Conservation (phyloP, 768 basidiomycete genomes). For the Tephrocybe sp. region DNA sequence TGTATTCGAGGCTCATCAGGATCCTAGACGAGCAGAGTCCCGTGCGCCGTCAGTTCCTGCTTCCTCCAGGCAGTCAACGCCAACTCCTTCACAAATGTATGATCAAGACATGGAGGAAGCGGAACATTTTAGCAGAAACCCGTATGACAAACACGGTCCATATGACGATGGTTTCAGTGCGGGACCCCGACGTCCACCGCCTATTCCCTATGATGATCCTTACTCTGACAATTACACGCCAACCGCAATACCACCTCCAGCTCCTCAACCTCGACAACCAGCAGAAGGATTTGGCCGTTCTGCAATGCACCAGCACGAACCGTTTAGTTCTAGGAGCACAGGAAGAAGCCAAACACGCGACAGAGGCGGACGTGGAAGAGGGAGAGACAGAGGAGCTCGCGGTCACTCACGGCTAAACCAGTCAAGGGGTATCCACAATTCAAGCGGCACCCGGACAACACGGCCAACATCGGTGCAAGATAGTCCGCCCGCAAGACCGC, state of each 20-base stretch:
- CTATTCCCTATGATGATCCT: slow-evolving; percentile 78
- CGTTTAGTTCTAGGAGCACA: slow-evolving; percentile 1
- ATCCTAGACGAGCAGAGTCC: slow-evolving; percentile 49
- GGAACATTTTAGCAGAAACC: slow-evolving; percentile 47
- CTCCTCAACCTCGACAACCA: neutral
- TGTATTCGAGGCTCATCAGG: neutral
- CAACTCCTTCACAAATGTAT: slow-evolving; percentile 49
- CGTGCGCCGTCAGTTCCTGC: slow-evolving; percentile 44
- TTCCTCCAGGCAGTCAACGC: slow-evolving; percentile 56
- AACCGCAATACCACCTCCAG: neutral
- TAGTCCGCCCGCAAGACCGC: slow-evolving; percentile 26
- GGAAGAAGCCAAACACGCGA: slow-evolving; percentile 32
- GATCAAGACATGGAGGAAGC: slow-evolving; percentile 53
- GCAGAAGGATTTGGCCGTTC: neutral
- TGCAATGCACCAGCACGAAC: slow-evolving; percentile 2
- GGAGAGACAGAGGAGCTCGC: slow-evolving; percentile 30
- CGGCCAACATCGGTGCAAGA: slow-evolving; percentile 19
- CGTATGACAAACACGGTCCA: slow-evolving; percentile 64
- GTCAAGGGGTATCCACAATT: slow-evolving; percentile 12
- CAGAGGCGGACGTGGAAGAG: slow-evolving; percentile 33
- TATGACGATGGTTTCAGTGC: slow-evolving; percentile 65
- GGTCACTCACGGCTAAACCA: slow-evolving; percentile 19
- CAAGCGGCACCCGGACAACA: slow-evolving; percentile 14
- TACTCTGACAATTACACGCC: slow-evolving; percentile 50
- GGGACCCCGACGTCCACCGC: slow-evolving; percentile 59